Base-by-base conservation (phyloP, 768 basidiomycete species). In the Lactifluus rugatus region DNA sequence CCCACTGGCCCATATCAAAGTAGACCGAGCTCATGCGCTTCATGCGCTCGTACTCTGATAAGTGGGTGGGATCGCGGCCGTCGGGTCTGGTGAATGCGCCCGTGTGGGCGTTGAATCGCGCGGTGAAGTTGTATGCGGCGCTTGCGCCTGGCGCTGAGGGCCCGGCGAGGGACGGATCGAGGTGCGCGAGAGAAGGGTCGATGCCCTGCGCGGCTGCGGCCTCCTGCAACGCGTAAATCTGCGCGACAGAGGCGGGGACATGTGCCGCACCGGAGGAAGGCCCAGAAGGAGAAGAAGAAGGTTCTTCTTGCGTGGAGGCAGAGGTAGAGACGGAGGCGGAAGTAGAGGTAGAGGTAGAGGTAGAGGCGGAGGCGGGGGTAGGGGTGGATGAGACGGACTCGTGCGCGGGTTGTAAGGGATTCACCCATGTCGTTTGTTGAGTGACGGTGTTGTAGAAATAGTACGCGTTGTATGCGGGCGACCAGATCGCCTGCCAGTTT, bases 21-120 rank as follows among this genome's bases (percentile, higher is more conserved):
- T 89, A 93, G 65, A 89, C 87, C 66, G 85, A 80, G 75, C 86
- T 89, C 89, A 92, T 92, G 44, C 90, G 80, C 69, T 84, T 83
- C 66, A 83, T 83, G 5, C 89, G 82, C 63, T 90, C 89, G 63
- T 81, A 88, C 67, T 92, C 90, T 17, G 84, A 85, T 52, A 93
- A 69, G 66, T 90, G 88, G 3, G 79, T 71, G 6, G 90, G 89
- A 53, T 87, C 83, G 25, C 89, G 81, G 16, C 78, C 81, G 53
- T 87, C 83, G 3, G 75, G 66, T 17, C 79, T 76, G 10, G 89
- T 71, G 64, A 93, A 91, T 50, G 83, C 75, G 7, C 89, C 89
- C 0, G 89, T 90, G 53, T 87, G 84, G 1, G 87, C 82, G 64
- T 89, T 90, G 75, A 89, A 90, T 66, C 82, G 84, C 19, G 90